A percentile compares a stretch with the other conserved stretches of the same genome.
Evolutionary conservation across 2,329 filamentous ascomycete species (phyloP).

Genomic region (Aphanocladium album): DNA sequence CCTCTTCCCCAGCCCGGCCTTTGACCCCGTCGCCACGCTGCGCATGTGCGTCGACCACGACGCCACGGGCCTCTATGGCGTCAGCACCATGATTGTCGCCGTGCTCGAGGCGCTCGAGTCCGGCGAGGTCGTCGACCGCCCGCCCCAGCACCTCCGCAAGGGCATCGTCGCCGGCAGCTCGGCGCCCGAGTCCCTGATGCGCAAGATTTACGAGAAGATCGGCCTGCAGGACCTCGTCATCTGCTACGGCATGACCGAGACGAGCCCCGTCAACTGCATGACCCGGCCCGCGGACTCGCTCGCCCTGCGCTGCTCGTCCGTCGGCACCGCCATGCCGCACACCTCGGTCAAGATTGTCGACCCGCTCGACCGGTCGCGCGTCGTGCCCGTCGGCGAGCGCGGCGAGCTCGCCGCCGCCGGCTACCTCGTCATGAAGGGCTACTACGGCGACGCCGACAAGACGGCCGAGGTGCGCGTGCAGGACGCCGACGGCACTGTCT

Average conservation of each 20-base stretch:
- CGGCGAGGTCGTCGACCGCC: conserved; percentile 23
- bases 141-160: conserved; percentile 56
- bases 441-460: conserved; percentile 68
- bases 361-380: conserved; percentile 50
- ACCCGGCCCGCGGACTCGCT: conserved; percentile 72
- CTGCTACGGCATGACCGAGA: conserved; percentile 97
- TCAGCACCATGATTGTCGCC: conserved; percentile 91
- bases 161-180: conserved; percentile 85
- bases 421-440: conserved; percentile 86
- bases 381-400: conserved; percentile 58
- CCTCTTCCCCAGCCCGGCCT: conserved; percentile 80
- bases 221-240: conserved; percentile 82
- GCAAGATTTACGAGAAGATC: conserved; percentile 63
- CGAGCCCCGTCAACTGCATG: conserved; percentile 73
- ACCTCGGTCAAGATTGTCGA: conserved; percentile 73
- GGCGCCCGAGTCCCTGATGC: conserved; percentile 81
- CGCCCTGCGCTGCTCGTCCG: conserved; percentile 65
- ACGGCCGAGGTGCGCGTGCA: conserved; percentile 61
- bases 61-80: conserved; percentile 72
- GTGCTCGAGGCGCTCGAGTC: conserved; percentile 70
- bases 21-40: conserved; percentile 72
- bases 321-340: conserved; percentile 81
- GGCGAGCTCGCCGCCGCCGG: conserved; percentile 82
- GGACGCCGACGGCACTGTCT: conserved; percentile 53
- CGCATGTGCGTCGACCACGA: conserved; percentile 46